Base-by-base conservation (phyloP, 768 basidiomycete species). In the Suillus clintonianus region DNA sequence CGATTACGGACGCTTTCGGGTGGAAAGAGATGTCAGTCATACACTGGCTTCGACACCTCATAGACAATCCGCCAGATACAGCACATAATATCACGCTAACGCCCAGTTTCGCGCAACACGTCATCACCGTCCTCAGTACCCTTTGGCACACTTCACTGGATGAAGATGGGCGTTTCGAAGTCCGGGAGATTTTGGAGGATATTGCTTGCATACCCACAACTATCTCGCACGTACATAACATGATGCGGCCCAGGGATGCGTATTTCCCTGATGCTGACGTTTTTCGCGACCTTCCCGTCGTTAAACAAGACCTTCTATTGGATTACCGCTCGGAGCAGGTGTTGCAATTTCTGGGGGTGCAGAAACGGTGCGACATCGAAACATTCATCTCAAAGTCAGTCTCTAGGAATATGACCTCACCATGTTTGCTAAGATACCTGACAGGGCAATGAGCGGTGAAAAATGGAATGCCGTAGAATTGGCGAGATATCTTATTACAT, bases 191-290 rank as follows among this genome's bases (percentile, higher is more conserved):
- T 22, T 75, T 94, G 36, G 76, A 77, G 55, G 71, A 75, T 5
- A 77, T 85, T 22, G 65, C 86, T 1, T 91, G 89, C 69, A 84
- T 95, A 47, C 92, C 92, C 1, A 94, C 93, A 0, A 85, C 87
- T 8, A 41, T 19, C 37, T 17, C 55, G 14, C 6, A 4, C 17
- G 1, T 1, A 39, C 1, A 15, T 41, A 4, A 2, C 37, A 57
- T 57, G 56, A 77, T 75, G 14, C 71, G 73, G 19, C 92, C 96
- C 0, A 71, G 74, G 4, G 86, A 95, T 50, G 78, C 89, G 4
- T 97, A 96, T 76, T 95, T 97, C 70, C 78, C 88, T 13, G 92
- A 86, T 64, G 95, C 89, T 15, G 86, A 92, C 67, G 80, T 98
- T 19, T 97, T 98, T 74, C 85, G 85, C 24, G 95, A 97, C 73